These are phyloP conservation scores for Barbarea vulgaris DNA, from an alignment of 345 rosid species.

Conservation along the genomic window DNA sequence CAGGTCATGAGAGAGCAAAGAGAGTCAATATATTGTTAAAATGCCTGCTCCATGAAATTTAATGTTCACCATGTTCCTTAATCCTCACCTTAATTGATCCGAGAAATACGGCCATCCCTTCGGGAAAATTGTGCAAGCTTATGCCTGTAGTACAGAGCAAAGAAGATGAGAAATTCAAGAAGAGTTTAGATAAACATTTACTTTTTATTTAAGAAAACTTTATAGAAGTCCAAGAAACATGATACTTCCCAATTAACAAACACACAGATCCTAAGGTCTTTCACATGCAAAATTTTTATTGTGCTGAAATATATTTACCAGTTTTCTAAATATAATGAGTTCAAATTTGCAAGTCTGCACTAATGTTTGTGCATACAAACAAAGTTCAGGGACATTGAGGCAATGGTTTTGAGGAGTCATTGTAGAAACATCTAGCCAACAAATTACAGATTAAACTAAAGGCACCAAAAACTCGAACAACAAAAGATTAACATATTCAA, in stretches of 20 bases:
- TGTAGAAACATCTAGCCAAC: constrained; percentile 15
- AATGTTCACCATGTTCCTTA: constrained; percentile 7
- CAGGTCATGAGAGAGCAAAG: constrained; percentile 1
- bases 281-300: not conserved
- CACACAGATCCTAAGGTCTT: not conserved
- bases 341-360: not conserved
- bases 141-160: constrained; percentile 58
- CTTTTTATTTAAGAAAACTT: not conserved
- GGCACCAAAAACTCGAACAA: not conserved
- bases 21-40: not conserved
- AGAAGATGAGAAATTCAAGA: constrained; percentile 10
- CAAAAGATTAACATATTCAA: not conserved
- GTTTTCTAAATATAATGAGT: constrained; percentile 5
- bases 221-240: constrained; percentile 2
- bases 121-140: constrained; percentile 99
- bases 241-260: not conserved
- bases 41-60: not conserved
- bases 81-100: constrained; percentile 86
- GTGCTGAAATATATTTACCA: not conserved
- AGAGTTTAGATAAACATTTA: not conserved
- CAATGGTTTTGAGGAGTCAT: constrained; percentile 15
- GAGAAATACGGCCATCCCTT: constrained; percentile 98
- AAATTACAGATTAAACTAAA: constrained; percentile 10
- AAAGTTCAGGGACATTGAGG: constrained; percentile 14
- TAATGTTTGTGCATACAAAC: not conserved